Evolutionary conservation across 352 stramenopile genomes (phyloP), one percentile per base, ranked within the genome.

Genomic region (Pythium grandisporangium): DNA sequence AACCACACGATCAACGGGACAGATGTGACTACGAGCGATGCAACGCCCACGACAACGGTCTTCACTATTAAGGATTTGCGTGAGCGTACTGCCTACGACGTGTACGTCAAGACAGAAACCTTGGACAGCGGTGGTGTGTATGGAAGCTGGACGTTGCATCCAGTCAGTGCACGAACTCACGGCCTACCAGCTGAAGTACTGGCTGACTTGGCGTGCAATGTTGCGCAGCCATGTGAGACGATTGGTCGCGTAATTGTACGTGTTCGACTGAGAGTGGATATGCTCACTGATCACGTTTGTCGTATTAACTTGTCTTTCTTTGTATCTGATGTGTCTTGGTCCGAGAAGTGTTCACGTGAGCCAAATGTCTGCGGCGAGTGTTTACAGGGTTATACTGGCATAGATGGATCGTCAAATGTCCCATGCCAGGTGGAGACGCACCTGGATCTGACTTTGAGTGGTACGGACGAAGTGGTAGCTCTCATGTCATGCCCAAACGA

Each of bases 91-190:
- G 40, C 58, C 7, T 87, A 90, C 38, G 71, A 86, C 24, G 45
- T 92, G 26, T 92, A 80, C 63, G 60, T 92, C 22, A 61, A 74
- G 6, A 49, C 70, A 1, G 79, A 92, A 61, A 88, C 76, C 1
- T 61, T 90, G n/a, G 51, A 69, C 23, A 90, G 76, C 35, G 65
- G 56, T 20, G 79, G 79, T 2, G 79, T 92, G 12, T 64, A 84
- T 29, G 65, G 78, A 22, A 44, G 68, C 5, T 89, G 75, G 75
- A 62, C 66, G 22, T 40, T 38, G 7, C 50, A 73, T 20, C 55
- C 70, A 1, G 48, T 78, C 26, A 69, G 59, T 4, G 69, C 70
- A 17, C 55, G 57, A 5, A 89, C 75, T 0, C 75, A 89, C 22
- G 71, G 75, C 6, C 48, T 85, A 12, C 75, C 75, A 0, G 59